Evolutionary conservation across 352 stramenopile species (phyloP), one percentile per base, ranked within the genome.

Genomic region (Globisporangium carolinianum): DNA sequence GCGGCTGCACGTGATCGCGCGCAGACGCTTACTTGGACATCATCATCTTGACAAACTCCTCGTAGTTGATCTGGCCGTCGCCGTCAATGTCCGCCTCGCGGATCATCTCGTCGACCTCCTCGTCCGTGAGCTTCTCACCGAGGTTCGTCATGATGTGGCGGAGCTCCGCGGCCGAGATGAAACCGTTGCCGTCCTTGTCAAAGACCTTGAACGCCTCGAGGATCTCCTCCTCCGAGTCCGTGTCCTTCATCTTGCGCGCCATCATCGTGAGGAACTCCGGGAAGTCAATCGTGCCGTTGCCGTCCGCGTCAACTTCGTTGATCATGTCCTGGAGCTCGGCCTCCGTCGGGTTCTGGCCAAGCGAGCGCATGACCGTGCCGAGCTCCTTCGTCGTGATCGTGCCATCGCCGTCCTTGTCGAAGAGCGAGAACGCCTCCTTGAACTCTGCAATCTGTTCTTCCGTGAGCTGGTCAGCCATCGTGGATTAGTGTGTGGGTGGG

Each of bases 31-130:
- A 97, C 85, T 97, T 96, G 73, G 86, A 95, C 91, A 99, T 98
- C 96, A 99, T 99, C 94, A 98, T 98, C 89, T 98, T 98, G 68
- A 99, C 95, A 75, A 99, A 99, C 76, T 99, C 96, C 82, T 99
- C 96, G 87, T 98, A 98, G 89, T 98, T 99, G 84, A 99, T 98
- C 86, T 99, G 96, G 65, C 96, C 96, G 78, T 98, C 96, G 51
- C 96, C 96, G 77, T 99, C 96, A 62, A 98, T 98, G 75, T 99
- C 96, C 53, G 96, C 96, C 72, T 99, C 96, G 72, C 95, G 92
- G 78, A 99, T 98, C 96, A 99, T 98, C 79, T 99, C 96, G 81
- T 99, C 96, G 58, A 98, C 95, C 72, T 99, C 96, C 69, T 98
- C 95, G 73, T 98, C 96, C 45, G 96, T 98, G 43, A 99, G 87